Evolutionary conservation across 345 rosid genomes (phyloP), one percentile per base, ranked within the genome.

Genomic region (Bruguiera parviflora): DNA sequence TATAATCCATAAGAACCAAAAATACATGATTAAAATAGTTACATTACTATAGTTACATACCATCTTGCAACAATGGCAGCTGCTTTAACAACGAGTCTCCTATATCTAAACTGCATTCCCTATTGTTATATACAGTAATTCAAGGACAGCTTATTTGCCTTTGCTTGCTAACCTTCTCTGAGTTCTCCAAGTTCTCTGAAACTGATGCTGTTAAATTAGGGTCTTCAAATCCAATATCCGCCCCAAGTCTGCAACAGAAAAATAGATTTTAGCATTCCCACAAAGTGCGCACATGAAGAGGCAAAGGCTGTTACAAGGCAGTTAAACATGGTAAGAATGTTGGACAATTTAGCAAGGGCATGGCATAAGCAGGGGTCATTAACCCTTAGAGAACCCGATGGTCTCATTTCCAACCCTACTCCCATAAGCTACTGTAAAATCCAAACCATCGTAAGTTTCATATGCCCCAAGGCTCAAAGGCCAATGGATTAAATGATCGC

Each of bases 221-320:
- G 84, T 96, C 97, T 75, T 84, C 97, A 4, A 90, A 90, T 49
- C 91, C 87, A 61, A 92, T 86, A 83, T 95, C 94, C 28, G 84
- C 62, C 64, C 90, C 88, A 58, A 86, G 84, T 69, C 98, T 90
- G 87, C 72, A 67, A 64, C 39, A 66, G 53, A 67, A 68, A 49
- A 35, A 60, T 15, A 62, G 4, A 31, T 25, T 6, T 66, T 28
- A 64, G 32, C 8, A 49, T 51, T 51, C 24, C 58, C 15, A 13
- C 24, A 52, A 49, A 49, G 21, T 31, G 18, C 3, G 20, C 51
- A 28, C 8, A 6, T 7, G 18, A 58, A 37, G 59, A 25, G n/a
- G 4, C 53, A 27, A 32, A 39, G 20, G 37, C 35, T 61, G n/a
- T 29, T 47, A 63, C 16, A 22, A 39, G 52, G 27, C 27, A 57